Evolutionary conservation across 2,329 filamentous ascomycete species (phyloP).

Genomic region (Paraconiothyrium brasiliense): DNA sequence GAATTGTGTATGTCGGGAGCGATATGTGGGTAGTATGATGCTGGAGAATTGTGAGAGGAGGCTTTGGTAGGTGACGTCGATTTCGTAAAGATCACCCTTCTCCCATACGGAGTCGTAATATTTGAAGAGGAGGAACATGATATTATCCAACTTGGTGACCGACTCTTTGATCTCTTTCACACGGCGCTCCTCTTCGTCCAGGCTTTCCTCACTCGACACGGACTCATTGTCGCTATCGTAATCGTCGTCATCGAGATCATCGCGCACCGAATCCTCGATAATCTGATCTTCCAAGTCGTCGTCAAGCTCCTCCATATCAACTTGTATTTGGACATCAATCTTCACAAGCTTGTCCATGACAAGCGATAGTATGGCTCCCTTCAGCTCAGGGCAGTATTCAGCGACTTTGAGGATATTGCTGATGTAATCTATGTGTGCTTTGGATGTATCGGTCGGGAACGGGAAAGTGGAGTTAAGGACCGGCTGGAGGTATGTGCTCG

Average conservation of each 20-base stretch:
- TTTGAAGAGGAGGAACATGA: constrained; percentile 86
- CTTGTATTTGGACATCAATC: constrained; percentile 94
- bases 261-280: constrained; percentile 63
- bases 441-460: constrained; percentile 77
- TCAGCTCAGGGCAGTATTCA: constrained; percentile 79
- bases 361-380: constrained; percentile 81
- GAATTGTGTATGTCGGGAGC: constrained; percentile 93
- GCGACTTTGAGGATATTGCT: constrained; percentile 82
- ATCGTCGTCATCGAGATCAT: constrained; percentile 54
- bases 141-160: constrained; percentile 89
- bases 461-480: constrained; percentile 77
- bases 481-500: constrained; percentile 73
- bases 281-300: constrained; percentile 84
- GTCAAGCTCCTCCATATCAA: constrained; percentile 91
- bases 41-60: constrained; percentile 86
- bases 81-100: constrained; percentile 70
- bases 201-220: constrained; percentile 69
- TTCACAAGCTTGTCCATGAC: constrained; percentile 89
- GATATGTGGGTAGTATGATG: constrained; percentile 89
- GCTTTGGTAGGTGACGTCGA: constrained; percentile 78
- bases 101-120: constrained; percentile 80
- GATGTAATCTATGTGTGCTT: constrained; percentile 86
- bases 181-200: constrained; percentile 66
- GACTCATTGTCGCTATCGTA: constrained; percentile 75
- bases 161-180: constrained; percentile 80